Conservation (phyloP, 2,329 filamentous ascomycete species). For the Colletotrichum sp. region DNA sequence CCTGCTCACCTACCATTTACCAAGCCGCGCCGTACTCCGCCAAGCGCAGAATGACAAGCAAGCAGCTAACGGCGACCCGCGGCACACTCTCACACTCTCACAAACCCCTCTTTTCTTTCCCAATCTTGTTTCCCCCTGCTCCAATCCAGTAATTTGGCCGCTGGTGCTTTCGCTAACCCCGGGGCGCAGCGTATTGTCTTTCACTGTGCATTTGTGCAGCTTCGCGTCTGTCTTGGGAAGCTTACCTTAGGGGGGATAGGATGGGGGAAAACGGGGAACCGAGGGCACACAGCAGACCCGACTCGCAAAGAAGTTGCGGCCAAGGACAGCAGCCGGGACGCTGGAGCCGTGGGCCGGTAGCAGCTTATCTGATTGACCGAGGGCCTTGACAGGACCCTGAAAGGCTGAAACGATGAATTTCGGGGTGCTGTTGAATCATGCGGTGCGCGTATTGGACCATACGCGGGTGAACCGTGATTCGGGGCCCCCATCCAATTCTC, state of each 20-base stretch:
- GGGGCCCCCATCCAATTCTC: neutral
- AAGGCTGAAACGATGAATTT: constrained; percentile 13
- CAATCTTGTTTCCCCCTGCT: constrained; percentile 11
- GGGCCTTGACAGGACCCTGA: constrained; percentile 15
- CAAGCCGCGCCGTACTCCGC: neutral
- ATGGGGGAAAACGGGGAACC: neutral
- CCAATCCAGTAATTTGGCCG: constrained; percentile 2
- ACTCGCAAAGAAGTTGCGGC: neutral
- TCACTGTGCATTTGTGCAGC: neutral
- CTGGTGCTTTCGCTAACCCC: constrained; percentile 9
- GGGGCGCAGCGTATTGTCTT: neutral
- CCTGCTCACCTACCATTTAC: neutral
- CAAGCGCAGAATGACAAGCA: neutral
- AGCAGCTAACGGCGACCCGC: neutral
- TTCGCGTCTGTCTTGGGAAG: neutral
- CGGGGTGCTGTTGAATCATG: constrained; percentile 10
- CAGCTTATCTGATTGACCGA: constrained; percentile 2
- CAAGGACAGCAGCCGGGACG: neutral
- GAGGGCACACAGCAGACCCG: neutral
- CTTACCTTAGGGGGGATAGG: neutral
- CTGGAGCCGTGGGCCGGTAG: neutral
- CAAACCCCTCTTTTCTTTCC: neutral
- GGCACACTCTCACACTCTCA: neutral
- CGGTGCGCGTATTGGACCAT: constrained; percentile 1
- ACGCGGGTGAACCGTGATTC: neutral